These are phyloP conservation scores for Lagenidium sp. DNA, from an alignment of 352 stramenopile species.

Conservation along the genomic window DNA sequence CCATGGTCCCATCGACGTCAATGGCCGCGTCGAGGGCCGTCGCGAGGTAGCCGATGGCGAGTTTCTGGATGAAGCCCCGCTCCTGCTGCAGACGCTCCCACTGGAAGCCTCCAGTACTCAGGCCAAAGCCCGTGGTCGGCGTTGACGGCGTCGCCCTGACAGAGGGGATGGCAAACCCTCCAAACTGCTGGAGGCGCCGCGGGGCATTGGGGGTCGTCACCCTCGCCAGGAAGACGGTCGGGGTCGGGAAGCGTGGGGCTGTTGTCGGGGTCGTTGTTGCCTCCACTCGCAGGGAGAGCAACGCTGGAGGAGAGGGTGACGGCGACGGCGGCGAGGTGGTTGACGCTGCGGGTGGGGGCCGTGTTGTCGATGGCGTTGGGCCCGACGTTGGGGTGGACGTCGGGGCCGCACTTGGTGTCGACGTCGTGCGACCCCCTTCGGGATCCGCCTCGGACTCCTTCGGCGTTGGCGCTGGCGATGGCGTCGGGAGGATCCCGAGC, in stretches of 20 bases:
- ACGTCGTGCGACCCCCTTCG: too few species aligned
- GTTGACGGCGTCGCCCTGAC: not conserved
- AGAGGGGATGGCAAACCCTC: too few species aligned
- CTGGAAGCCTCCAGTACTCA: not conserved
- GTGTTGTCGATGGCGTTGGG: conserved; percentile 23
- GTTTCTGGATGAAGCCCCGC: not conserved
- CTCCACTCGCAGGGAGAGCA: not conserved
- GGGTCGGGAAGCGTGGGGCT: not conserved
- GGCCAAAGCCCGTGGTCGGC: not conserved
- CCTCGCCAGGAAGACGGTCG: not conserved
- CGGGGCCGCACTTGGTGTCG: not conserved
- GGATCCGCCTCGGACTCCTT: too few species aligned
- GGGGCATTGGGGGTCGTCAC: not conserved
- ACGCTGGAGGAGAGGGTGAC: conserved; percentile 6
- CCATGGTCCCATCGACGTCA: conserved; percentile 1
- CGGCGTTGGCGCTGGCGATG: conserved; percentile 22
- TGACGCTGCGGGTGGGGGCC: conserved; percentile 28
- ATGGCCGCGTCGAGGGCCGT: conserved; percentile 2
- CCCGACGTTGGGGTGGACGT: conserved; percentile 1
- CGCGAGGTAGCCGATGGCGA: not conserved
- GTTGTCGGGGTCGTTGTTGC: conserved; percentile 8
- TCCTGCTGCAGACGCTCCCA: not conserved
- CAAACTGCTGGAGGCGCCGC: conserved; percentile 1
- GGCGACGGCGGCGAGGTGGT: conserved; percentile 11
- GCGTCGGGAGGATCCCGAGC: conserved; percentile 14